These are phyloP conservation scores for Hirsutella rhossiliensis DNA, from an alignment of 2,329 filamentous ascomycete species.

Conservation along the genomic window DNA sequence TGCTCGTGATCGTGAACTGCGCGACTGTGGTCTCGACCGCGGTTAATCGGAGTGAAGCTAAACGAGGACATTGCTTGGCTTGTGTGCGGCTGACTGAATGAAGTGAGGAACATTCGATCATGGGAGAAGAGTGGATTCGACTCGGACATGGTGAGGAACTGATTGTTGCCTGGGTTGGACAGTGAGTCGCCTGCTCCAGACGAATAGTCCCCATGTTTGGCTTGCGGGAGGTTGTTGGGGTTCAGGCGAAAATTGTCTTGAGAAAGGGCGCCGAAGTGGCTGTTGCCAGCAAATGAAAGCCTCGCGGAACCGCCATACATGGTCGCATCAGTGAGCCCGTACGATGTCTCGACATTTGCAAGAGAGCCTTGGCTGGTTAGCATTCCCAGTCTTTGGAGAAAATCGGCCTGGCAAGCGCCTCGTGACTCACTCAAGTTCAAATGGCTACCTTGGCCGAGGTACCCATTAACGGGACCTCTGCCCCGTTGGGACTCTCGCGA, in stretches of 20 bases:
- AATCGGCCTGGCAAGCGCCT: background rate
- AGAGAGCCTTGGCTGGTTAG: constrained; percentile 13
- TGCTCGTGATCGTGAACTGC: constrained; percentile 5
- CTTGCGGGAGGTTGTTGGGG: constrained; percentile 10
- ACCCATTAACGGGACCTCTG: constrained; percentile 7
- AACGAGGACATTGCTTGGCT: constrained; percentile 12
- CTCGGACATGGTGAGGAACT: constrained; percentile 16
- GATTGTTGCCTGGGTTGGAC: constrained; percentile 8
- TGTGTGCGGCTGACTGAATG: constrained; percentile 12
- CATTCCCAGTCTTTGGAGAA: too few species aligned
- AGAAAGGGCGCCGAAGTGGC: constrained; percentile 10
- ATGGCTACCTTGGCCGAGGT: constrained; percentile 4
- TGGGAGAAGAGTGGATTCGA: constrained; percentile 20
- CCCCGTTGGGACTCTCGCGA: constrained; percentile 10
- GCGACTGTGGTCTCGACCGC: constrained; percentile 8
- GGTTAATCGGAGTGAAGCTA: constrained; percentile 18
- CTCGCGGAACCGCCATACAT: constrained; percentile 18
- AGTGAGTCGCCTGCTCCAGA: constrained; percentile 9
- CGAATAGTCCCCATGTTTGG: constrained; percentile 15
- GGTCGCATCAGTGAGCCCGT: constrained; percentile 16
- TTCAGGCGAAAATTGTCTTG: constrained; percentile 16
- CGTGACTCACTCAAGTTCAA: constrained; percentile 6
- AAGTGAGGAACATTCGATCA: constrained; percentile 16
- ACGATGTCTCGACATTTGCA: constrained; percentile 14
- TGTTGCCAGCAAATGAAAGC: constrained; percentile 12